These are phyloP conservation scores for Pseudogymnoascus sp. DNA, from an alignment of 2,329 filamentous ascomycete species.

Conservation along the genomic window DNA sequence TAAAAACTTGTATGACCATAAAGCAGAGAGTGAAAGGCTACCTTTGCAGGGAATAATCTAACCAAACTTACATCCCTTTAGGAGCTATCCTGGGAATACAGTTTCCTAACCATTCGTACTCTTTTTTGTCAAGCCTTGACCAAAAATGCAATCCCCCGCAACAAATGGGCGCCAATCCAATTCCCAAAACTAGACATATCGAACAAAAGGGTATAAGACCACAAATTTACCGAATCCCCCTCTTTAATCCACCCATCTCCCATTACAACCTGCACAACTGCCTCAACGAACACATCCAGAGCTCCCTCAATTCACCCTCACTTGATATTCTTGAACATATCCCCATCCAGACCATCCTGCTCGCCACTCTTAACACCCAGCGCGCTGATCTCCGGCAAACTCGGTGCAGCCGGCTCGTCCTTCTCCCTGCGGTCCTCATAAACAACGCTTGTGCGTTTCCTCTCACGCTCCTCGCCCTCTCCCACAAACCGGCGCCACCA, in stretches of 20 bases:
- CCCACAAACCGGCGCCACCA: slow-evolving; percentile 24
- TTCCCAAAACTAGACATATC: slow-evolving; percentile 5
- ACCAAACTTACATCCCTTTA: background rate
- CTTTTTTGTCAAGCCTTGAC: background rate
- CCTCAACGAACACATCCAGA: background rate
- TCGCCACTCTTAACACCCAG: slow-evolving; percentile 25
- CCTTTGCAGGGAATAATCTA: background rate
- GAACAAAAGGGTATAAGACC: slow-evolving; percentile 9
- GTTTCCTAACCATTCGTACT: background rate
- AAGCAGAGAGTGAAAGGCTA: background rate
- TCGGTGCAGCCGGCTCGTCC: slow-evolving; percentile 26
- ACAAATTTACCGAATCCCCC: slow-evolving; percentile 2
- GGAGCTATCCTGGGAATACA: background rate
- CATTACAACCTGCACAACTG: background rate
- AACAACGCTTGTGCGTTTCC: slow-evolving; percentile 22
- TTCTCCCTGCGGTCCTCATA: slow-evolving; percentile 16
- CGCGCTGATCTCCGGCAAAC: slow-evolving; percentile 26
- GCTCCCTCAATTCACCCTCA: slow-evolving; percentile 15
- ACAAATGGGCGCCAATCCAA: slow-evolving; percentile 9
- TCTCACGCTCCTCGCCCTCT: slow-evolving; percentile 13
- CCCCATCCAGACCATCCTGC: slow-evolving; percentile 25
- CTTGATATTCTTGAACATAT: slow-evolving; percentile 31
- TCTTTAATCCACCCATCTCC: background rate
- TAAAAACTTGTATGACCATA: slow-evolving; percentile 8
- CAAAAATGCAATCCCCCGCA: background rate